phyloP scores from a whole-genome alignment of 2,329 filamentous ascomycete genomes.

The Phyllachora maydis region DNA sequence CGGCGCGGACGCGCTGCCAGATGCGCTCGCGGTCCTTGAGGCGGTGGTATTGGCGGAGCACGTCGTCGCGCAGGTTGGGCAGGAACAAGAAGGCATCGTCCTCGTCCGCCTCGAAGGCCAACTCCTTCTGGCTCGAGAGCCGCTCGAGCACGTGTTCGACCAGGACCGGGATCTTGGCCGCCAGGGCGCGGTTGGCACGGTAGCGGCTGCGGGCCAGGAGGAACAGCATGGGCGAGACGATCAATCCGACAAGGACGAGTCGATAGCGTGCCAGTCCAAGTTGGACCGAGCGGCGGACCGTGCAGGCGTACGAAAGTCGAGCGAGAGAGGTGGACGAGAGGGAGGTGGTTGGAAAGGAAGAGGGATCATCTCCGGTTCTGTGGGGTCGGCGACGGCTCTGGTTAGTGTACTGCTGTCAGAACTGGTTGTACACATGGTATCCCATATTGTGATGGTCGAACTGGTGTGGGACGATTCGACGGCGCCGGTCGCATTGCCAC shows the following conservation, averaged over 20 bases:
- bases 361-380: slow-evolving; percentile 48
- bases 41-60: slow-evolving; percentile 64
- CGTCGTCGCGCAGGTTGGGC: slow-evolving; percentile 77
- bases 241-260: slow-evolving; percentile 55
- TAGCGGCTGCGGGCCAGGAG: slow-evolving; percentile 46
- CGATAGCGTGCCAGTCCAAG: slow-evolving; percentile 72
- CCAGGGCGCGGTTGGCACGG: slow-evolving; percentile 39
- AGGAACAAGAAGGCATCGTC: slow-evolving; percentile 76
- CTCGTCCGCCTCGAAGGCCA: slow-evolving; percentile 45
- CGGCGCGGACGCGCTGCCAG: slow-evolving; percentile 63
- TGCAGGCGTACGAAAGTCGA: slow-evolving; percentile 70
- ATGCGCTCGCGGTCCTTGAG: slow-evolving; percentile 56
- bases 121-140: slow-evolving; percentile 62
- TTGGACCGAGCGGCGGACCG: slow-evolving; percentile 57
- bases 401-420: slow-evolving; percentile 48
- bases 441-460: too few relatives aligned
- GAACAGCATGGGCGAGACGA: slow-evolving; percentile 22
- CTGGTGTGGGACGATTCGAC: too few relatives aligned
- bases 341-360: slow-evolving; percentile 36
- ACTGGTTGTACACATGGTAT: too few relatives aligned
- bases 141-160: slow-evolving; percentile 72
- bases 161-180: slow-evolving; percentile 57
- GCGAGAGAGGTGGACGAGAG: slow-evolving; percentile 81
- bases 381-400: slow-evolving; percentile 54
- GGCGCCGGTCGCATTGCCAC: slow-evolving; percentile 1